Percentiles rank a stretch among this genome's conserved stretches.
Evolutionary conservation across 805 yeast genomes (phyloP).

Genomic region (Henningerozyma blattae): DNA sequence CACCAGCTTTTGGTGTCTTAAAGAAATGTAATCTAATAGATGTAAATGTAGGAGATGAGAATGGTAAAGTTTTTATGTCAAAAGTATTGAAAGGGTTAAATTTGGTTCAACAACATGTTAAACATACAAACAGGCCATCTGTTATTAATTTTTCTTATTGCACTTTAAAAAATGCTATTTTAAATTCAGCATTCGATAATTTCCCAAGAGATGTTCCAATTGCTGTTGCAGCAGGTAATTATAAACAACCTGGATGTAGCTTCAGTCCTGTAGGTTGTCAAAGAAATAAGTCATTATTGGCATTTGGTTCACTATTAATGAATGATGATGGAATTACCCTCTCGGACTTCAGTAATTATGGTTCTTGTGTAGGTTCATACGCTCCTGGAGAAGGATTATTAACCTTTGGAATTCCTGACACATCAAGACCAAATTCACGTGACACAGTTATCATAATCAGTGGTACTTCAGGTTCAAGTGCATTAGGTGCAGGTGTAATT

Average conservation of each 20-base stretch:
- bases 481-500: conserved; percentile 33
- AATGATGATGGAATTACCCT: conserved; percentile 33
- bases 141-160: conserved; percentile 29
- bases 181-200: conserved; percentile 67
- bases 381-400: conserved; percentile 68
- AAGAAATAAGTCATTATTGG: conserved; percentile 35
- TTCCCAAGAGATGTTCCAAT: conserved; percentile 55
- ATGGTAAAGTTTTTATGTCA: conserved; percentile 61
- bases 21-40: conserved; percentile 55
- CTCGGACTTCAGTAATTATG: conserved; percentile 85
- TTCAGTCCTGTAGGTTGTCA: conserved; percentile 80
- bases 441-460: conserved; percentile 32
- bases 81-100: conserved; percentile 57
- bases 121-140: conserved; percentile 30
- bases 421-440: conserved; percentile 10
- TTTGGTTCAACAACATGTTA: conserved; percentile 50
- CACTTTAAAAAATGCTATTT: conserved; percentile 39
- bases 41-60: conserved; percentile 55
- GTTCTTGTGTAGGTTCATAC: conserved; percentile 77
- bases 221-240: conserved; percentile 83
- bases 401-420: conserved; percentile 36
- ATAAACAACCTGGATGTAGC: conserved; percentile 63
- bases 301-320: conserved; percentile 77
- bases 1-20: conserved; percentile 72
- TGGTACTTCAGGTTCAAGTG: conserved; percentile 58